Percentiles rank a stretch among this genome's conserved stretches.
phyloP scores from a whole-genome alignment of 192 early-diverging fungal species.

The Pilobolus umbonatus region DNA sequence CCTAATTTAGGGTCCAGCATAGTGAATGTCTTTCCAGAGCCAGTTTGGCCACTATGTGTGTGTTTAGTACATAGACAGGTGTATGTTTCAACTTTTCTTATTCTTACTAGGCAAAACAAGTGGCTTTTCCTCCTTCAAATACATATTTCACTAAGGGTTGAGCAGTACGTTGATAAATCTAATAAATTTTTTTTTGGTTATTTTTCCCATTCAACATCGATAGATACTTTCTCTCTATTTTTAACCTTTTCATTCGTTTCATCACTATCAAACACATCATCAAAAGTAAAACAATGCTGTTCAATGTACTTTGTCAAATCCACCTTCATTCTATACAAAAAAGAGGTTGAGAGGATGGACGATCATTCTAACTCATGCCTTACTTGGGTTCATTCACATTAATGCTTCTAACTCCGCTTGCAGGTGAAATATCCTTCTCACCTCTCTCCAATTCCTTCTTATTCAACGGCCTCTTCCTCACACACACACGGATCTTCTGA shows the following conservation, averaged over 20 bases:
- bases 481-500: conserved; percentile 94
- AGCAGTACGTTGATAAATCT: conserved; percentile 81
- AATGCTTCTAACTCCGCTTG: conserved; percentile 64
- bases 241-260: conserved; percentile 78
- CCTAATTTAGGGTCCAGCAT: conserved; percentile 90
- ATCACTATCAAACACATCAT: conserved; percentile 91
- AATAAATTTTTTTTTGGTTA: not conserved
- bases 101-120: conserved; percentile 95
- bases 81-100: not conserved
- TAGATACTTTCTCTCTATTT: not conserved
- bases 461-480: conserved; percentile 92
- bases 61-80: not conserved
- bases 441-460: conserved; percentile 74
- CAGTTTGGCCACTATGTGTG: conserved; percentile 68
- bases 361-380: conserved; percentile 7
- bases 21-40: conserved; percentile 89
- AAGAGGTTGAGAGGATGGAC: not conserved
- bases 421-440: conserved; percentile 82
- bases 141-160: conserved; percentile 92
- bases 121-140: conserved; percentile 93
- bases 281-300: conserved; percentile 90
- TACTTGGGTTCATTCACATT: conserved; percentile 93
- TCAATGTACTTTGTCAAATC: conserved; percentile 97
- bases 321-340: conserved; percentile 69
- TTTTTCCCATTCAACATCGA: not conserved